Evolutionary conservation across 768 basidiomycete species (phyloP).

Genomic region (Podaxis carcinomalis): DNA sequence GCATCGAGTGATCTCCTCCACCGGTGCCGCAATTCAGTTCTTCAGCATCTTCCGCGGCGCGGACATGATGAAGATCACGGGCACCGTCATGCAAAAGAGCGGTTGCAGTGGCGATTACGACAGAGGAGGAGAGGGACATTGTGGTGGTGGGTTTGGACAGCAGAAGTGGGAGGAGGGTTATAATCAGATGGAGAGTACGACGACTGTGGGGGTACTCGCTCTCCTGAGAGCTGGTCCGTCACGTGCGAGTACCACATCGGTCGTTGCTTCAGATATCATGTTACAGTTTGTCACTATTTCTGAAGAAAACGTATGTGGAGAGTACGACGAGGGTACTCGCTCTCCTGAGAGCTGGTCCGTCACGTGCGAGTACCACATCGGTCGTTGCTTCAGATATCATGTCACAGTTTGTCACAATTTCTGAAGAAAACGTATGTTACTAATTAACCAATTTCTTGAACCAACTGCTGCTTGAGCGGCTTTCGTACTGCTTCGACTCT

Average conservation of each 20-base stretch:
- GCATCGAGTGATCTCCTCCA: constrained; percentile 44
- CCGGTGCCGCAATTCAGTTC: constrained; percentile 45
- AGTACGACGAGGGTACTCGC: constrained; percentile 21
- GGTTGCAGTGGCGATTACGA: constrained; percentile 1
- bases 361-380: constrained; percentile 25
- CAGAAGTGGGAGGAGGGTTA: constrained; percentile 10
- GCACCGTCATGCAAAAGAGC: neutral
- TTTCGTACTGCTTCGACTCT: neutral
- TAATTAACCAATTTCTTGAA: neutral
- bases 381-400: constrained; percentile 13
- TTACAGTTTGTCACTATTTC: neutral
- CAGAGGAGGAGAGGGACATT: constrained; percentile 14
- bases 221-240: constrained; percentile 14
- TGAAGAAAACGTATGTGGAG: neutral
- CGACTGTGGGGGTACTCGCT: constrained; percentile 32
- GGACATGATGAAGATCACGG: neutral
- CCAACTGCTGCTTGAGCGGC: neutral
- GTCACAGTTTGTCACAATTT: neutral
- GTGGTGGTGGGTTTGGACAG: neutral
- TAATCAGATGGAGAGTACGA: constrained; percentile 11
- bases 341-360: constrained; percentile 18
- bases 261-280: constrained; percentile 9
- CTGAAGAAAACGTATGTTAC: neutral
- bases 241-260: constrained; percentile 26
- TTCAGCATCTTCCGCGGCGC: constrained; percentile 8